Conservation (phyloP, 2,329 filamentous ascomycete genomes). For the Aspergillus udagawae region DNA sequence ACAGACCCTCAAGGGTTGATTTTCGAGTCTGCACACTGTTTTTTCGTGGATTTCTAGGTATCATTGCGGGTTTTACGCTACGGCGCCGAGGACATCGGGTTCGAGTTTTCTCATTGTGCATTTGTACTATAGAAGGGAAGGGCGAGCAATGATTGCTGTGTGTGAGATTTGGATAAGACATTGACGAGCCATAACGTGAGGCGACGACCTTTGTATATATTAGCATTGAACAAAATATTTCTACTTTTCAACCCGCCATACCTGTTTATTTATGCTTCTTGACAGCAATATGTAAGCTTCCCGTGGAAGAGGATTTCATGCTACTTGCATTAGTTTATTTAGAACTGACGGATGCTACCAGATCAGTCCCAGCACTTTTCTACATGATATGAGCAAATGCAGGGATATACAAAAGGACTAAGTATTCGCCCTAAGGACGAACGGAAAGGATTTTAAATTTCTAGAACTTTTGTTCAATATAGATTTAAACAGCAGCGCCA, state of each 20-base stretch:
- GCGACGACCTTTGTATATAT: slow-evolving; percentile 10
- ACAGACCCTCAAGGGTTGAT: slow-evolving; percentile 64
- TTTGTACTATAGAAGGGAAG: not conserved
- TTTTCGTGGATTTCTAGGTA: not conserved
- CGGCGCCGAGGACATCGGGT: slow-evolving; percentile 3
- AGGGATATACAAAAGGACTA: not conserved
- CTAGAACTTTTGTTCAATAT: slow-evolving; percentile 20
- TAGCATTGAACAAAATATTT: not conserved
- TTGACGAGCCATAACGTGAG: slow-evolving; percentile 4
- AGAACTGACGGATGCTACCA: not conserved
- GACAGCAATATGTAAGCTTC: not conserved
- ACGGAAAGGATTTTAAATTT: slow-evolving; percentile 26
- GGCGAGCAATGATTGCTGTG: not conserved
- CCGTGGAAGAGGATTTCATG: not conserved
- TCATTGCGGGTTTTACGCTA: not conserved
- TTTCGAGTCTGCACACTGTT: not conserved
- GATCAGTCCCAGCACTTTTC: no score
- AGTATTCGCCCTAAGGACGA: slow-evolving; percentile 8
- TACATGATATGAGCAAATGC: not conserved
- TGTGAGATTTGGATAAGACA: not conserved
- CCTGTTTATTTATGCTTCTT: not conserved
- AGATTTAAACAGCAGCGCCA: slow-evolving; percentile 74
- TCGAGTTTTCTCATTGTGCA: slow-evolving; percentile 1
- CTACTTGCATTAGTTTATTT: not conserved
- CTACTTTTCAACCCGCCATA: not conserved